These are phyloP conservation scores for Xylariaceae sp. DNA, from an alignment of 2,329 filamentous ascomycete species.

Conservation along the genomic window DNA sequence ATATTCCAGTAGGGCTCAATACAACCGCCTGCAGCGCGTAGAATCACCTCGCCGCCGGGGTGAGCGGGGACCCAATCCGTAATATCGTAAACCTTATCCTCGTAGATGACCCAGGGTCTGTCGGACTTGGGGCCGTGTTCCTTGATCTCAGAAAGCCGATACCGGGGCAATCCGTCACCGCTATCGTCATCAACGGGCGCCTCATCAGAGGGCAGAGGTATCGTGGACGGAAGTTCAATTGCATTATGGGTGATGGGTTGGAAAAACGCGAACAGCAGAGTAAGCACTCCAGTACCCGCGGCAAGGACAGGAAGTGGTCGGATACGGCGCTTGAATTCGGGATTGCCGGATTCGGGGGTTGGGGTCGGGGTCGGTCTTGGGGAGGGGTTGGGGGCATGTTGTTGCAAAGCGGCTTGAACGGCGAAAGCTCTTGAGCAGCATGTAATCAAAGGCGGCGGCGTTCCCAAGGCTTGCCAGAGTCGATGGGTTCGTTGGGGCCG, in stretches of 20 bases:
- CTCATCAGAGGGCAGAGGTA: slow-evolving; percentile 9
- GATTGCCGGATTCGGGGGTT: slow-evolving; percentile 3
- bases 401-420: slow-evolving; percentile 17
- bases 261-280: slow-evolving; percentile 26
- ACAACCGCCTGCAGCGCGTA: slow-evolving; percentile 59
- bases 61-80: slow-evolving; percentile 64
- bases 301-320: slow-evolving; percentile 27
- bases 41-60: slow-evolving; percentile 64
- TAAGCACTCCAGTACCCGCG: slow-evolving; percentile 29
- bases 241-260: slow-evolving; percentile 25
- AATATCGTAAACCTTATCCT: slow-evolving; percentile 65
- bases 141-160: slow-evolving; percentile 48
- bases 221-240: slow-evolving; percentile 15
- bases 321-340: slow-evolving; percentile 12
- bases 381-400: slow-evolving; percentile 11
- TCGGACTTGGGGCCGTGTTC: slow-evolving; percentile 50
- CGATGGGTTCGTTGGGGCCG: slow-evolving; percentile 17
- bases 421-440: slow-evolving; percentile 14
- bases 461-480: slow-evolving; percentile 13
- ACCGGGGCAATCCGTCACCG: slow-evolving; percentile 45
- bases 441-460: slow-evolving; percentile 3
- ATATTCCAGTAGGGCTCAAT: slow-evolving; percentile 69
- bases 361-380: slow-evolving; percentile 3
- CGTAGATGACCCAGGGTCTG: slow-evolving; percentile 60
- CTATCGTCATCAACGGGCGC: slow-evolving; percentile 29